A percentile compares a stretch with the other conserved stretches of the same genome.
phyloP scores from a whole-genome alignment of 305 asterid genomes.

The Fraxinus floribunda region DNA sequence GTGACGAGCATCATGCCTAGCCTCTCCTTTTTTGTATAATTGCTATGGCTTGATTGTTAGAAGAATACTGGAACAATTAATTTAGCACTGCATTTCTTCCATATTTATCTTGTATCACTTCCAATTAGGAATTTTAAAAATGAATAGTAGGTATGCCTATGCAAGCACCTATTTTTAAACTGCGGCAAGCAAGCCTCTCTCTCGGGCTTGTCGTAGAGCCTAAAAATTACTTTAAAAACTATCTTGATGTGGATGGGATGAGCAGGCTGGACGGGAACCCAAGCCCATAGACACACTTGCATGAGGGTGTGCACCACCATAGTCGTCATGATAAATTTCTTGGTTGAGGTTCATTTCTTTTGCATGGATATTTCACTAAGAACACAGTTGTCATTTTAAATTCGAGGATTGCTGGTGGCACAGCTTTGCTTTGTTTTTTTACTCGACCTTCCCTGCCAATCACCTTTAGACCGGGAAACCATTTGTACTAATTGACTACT shows the following conservation, averaged over 20 bases:
- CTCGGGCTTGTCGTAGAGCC: background rate
- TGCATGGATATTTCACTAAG: background rate
- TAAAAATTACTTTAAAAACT: background rate
- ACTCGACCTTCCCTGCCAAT: slow-evolving; percentile 2
- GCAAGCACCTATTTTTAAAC: background rate
- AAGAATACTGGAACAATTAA: background rate
- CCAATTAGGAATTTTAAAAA: slow-evolving; percentile 1
- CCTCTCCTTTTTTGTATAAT: background rate
- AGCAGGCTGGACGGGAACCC: background rate
- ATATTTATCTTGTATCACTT: slow-evolving; percentile 15
- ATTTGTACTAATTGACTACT: background rate
- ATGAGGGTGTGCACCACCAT: background rate
- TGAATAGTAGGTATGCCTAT: background rate
- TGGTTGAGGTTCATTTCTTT: background rate
- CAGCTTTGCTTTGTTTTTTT: slow-evolving; percentile 6
- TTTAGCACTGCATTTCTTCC: background rate
- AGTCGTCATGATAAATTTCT: background rate
- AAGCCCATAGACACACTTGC: background rate
- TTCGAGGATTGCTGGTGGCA: slow-evolving; percentile 12
- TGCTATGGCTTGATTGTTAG: background rate
- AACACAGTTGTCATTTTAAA: background rate
- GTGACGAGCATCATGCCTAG: background rate
- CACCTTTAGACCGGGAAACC: slow-evolving; percentile 10
- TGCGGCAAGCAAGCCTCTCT: background rate
- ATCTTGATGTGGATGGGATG: background rate